Base-by-base conservation (phyloP, 75 land plant species). In the Ceratopteris richardii region DNA sequence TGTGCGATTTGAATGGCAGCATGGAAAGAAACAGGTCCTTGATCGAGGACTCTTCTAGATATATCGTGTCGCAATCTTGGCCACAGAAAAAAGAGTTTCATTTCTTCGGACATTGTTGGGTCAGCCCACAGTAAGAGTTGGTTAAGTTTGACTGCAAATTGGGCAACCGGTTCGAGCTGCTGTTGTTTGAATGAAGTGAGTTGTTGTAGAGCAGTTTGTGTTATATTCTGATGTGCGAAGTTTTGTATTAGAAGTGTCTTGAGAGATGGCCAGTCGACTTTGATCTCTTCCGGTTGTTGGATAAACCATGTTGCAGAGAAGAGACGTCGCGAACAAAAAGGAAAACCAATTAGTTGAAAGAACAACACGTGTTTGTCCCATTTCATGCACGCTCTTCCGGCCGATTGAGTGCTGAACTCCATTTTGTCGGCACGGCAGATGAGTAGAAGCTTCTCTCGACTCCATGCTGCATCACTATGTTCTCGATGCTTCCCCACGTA, bases 71-170 rank as follows among this genome's bases (percentile, higher is more conserved):
- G 24, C 6, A 52, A 28, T 2, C 28, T 25, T 3, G 54, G 54
- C 54, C 54, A 52, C 28, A 52, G 54, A 26, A 52, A 52, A 26
- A 52, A 52, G 4, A 52, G 54, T 52, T 52, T 52, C 54, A 52
- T 52, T 6, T 52, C 54, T 52, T 52, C 27, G 4, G 29, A 52
- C 54, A 52, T 52, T 13, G 28, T 26, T 3, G 54, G 28, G 25
- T 21, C 54, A 24, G 54, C 54, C 24, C 28, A 4, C 13, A 52
- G 54, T 1, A 52, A 28, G 3, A 52, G 29, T 14, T 52, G 54
- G 25, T 52, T 52, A 1, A 52, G 24, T 28, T 52, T 52, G 54
- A 52, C 28, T 5, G 54, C 27, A 52, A 52, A 52, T 23, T 52
- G 54, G 2, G 54, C 54, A 1, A 52, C 54, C 14, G 54, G 54